Percentiles rank a stretch among this genome's conserved stretches.
Conservation (phyloP, 495 filamentous ascomycete genomes). For the Rusavskia elegans region DNA sequence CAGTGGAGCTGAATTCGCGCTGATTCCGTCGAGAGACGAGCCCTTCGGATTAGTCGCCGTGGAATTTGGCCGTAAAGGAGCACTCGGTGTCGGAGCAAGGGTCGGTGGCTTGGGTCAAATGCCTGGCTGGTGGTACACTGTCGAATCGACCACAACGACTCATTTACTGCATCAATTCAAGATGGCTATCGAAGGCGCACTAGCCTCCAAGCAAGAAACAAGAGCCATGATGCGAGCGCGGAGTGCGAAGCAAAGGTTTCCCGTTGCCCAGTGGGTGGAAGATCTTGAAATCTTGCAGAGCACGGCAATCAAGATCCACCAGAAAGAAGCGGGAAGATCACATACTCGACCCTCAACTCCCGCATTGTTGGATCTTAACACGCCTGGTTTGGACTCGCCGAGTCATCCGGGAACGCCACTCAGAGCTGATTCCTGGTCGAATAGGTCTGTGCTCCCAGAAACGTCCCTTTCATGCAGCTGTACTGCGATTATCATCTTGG, state of each 20-base stretch:
- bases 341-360: neutral
- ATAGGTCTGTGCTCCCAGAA: neutral
- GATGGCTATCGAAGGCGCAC: constrained; percentile 48
- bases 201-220: constrained; percentile 41
- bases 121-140: constrained; percentile 60
- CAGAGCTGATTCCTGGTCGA: neutral
- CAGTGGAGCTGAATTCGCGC: constrained; percentile 61
- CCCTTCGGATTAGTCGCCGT: constrained; percentile 71
- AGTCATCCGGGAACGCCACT: neutral
- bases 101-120: constrained; percentile 57
- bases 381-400: neutral
- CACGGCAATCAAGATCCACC: constrained; percentile 25
- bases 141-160: constrained; percentile 50
- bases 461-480: neutral
- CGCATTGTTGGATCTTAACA: neutral
- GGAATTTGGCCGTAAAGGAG: constrained; percentile 65
- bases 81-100: constrained; percentile 53
- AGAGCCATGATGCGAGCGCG: constrained; percentile 57
- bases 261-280: constrained; percentile 52
- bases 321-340: constrained; percentile 2
- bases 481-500: too few species aligned
- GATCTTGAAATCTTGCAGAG: constrained; percentile 45
- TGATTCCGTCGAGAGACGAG: constrained; percentile 70
- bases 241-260: constrained; percentile 64
- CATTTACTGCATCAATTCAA: constrained; percentile 61